phyloP scores from a whole-genome alignment of 169 alveolate genomes.

The Cryptosporidium muris region DNA sequence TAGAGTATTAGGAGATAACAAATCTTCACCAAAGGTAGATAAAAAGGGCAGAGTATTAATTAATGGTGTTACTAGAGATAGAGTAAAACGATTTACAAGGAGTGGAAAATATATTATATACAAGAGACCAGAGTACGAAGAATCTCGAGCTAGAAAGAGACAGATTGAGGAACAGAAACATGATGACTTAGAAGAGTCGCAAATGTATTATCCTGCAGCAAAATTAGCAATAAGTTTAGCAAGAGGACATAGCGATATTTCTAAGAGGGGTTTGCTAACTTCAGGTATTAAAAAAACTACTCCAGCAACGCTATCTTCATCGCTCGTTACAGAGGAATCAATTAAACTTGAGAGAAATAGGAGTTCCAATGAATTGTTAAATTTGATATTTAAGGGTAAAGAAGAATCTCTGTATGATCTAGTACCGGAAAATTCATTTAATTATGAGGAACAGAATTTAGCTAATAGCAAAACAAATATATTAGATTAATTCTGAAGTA shows the following conservation, averaged over 20 bases:
- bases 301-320: not conserved
- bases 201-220: slow-evolving; percentile 45
- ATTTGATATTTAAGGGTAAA: no score
- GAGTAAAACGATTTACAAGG: slow-evolving; percentile 47
- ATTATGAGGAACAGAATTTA: no score
- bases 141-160: slow-evolving; percentile 8
- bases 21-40: not conserved
- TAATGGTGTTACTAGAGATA: not conserved
- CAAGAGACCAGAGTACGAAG: slow-evolving; percentile 52
- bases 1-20: not conserved
- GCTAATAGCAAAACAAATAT: no score
- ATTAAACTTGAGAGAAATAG: not conserved
- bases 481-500: no score
- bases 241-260: slow-evolving; percentile 56
- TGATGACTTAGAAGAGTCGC: no score
- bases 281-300: not conserved
- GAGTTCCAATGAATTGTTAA: slow-evolving; percentile 44
- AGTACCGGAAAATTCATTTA: no score
- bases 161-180: not conserved
- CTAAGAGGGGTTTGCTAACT: slow-evolving; percentile 21
- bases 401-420: no score
- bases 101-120: slow-evolving; percentile 57
- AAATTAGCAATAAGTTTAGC: slow-evolving; percentile 61
- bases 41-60: not conserved
- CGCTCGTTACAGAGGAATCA: not conserved